Base-by-base conservation (phyloP, 2,329 filamentous ascomycete species). In the Diaporthe vexans region DNA sequence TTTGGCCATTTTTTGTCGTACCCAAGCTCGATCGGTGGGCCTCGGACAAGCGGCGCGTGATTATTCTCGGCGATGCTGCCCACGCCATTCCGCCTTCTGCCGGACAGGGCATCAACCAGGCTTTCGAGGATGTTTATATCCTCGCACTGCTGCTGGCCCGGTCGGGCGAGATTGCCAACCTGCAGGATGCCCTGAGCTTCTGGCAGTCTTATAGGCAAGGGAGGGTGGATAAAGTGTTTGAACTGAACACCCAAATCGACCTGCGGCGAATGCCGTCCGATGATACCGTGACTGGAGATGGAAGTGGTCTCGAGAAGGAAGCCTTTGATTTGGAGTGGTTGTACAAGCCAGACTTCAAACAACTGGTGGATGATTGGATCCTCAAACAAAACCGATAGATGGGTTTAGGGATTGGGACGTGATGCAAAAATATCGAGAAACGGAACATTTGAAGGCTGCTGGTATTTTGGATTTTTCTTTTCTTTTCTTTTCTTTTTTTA, bases 121-220 rank as follows among this genome's bases (percentile, higher is more conserved):
- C 85, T 0, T 85, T 87, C 46, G 88, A 90, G 75, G 88, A 90
- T 74, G 84, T 86, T 8, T 73, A 75, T 33, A 73, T 69, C 0
- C 82, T 89, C 33, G 83, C 86, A 3, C 78, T 85, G 4, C 76
- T 89, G 0, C 71, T 85, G 72, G 79, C 78, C 35, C 77, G 82
- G 73, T 40, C 73, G 40, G 73, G 75, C 56, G 75, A 57, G 17
- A 78, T 65, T 35, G 1, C 4, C 19, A 51, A 56, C 11, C 24
- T 67, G 1, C 40, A 68, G 24, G 24, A 59, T 8, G 73, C 73
- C 35, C 61, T 75, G 10, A 67, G 24, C 29, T 74, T 72, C 40
- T 91, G 89, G 90, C 85, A 90, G 76, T 73, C 78, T 0, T 85
- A 85, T 17, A 81, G 89, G 11, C 86, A 89, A 77, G 82, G 81